Base-by-base conservation (phyloP, 495 filamentous ascomycete genomes). In the Aspergillus ellipticus region DNA sequence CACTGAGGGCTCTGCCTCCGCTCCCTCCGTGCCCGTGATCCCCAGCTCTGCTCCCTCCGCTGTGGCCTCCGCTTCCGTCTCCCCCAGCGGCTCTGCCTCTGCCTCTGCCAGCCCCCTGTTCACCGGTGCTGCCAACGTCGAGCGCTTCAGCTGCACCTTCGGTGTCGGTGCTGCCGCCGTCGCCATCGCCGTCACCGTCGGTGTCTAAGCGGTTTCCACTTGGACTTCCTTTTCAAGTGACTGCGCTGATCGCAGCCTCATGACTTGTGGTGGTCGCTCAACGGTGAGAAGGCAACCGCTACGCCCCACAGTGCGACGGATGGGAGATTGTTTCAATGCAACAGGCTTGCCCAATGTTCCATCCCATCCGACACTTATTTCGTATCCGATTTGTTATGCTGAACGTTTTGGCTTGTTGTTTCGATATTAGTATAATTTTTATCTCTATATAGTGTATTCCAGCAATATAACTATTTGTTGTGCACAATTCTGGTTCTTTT, bases 51-150 rank as follows among this genome's bases (percentile, higher is more conserved):
- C 49, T 28, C 13, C 47, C 33, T 16, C 54, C 49, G 19, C 52
- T 42, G 17, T 55, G 17, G 33, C 53, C 49, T 16, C 42, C 42
- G 17, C 47, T 19, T 35, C 59, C 35, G 19, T 39, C 21, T 43
- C 59, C 43, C 52, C 56, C 17, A 48, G 48, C n/a, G 52, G 43
- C 33, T 42, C 53, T 42, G 29, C 41, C 39, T 41, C 58, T 10
- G 24, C 60, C 28, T 57, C 64, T 7, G 46, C 55, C 28, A 55
- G 57, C n/a, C 56, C 63, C n/a, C 29, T 65, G 42, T 66, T 61
- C 52, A 73, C 71, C 19, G 72, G 63, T 47, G 72, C 64, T 49
- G 73, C 73, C 21, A 63, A 42, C 52, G 56, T 62, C 19, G 64
- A 66, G 48, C 54, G 61, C 31, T 55, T 66, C 54, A 61, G 57